Evolutionary conservation across 2,329 filamentous ascomycete species (phyloP).

Genomic region (Aspergillus cejpii): DNA sequence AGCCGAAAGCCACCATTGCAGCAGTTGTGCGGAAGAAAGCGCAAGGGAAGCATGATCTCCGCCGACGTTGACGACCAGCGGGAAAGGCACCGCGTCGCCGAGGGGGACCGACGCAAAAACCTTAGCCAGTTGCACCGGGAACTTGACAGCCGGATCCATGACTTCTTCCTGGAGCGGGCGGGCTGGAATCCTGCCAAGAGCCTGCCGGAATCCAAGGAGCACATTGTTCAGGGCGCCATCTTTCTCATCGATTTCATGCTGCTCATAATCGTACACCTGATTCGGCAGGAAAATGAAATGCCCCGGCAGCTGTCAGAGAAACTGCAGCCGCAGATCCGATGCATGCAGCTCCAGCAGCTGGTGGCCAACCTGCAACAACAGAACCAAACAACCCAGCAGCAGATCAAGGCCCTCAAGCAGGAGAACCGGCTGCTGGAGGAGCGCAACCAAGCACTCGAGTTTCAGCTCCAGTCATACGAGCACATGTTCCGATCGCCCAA

Average conservation of each 20-base stretch:
- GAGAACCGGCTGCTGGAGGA: slow-evolving; percentile 33
- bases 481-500: slow-evolving; percentile 36
- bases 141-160: slow-evolving; percentile 34
- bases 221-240: slow-evolving; percentile 36
- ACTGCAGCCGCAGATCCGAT: slow-evolving; percentile 34
- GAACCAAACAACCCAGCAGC: slow-evolving; percentile 30
- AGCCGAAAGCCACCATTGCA: slow-evolving; percentile 37
- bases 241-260: slow-evolving; percentile 38
- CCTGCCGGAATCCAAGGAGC: slow-evolving; percentile 38
- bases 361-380: slow-evolving; percentile 33
- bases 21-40: slow-evolving; percentile 37
- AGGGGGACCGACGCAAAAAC: slow-evolving; percentile 38
- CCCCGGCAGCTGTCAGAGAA: slow-evolving; percentile 34
- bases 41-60: slow-evolving; percentile 30
- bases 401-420: slow-evolving; percentile 30
- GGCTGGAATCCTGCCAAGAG: slow-evolving; percentile 39
- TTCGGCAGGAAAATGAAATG: slow-evolving; percentile 32
- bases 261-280: slow-evolving; percentile 31
- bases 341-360: slow-evolving; percentile 36
- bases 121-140: slow-evolving; percentile 36
- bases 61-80: slow-evolving; percentile 34
- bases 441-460: slow-evolving; percentile 33
- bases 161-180: slow-evolving; percentile 36
- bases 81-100: slow-evolving; percentile 38
- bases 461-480: slow-evolving; percentile 36